These are phyloP conservation scores for Licmophora abbreviata DNA, from an alignment of 108 stramenopile species.

Conservation along the genomic window DNA sequence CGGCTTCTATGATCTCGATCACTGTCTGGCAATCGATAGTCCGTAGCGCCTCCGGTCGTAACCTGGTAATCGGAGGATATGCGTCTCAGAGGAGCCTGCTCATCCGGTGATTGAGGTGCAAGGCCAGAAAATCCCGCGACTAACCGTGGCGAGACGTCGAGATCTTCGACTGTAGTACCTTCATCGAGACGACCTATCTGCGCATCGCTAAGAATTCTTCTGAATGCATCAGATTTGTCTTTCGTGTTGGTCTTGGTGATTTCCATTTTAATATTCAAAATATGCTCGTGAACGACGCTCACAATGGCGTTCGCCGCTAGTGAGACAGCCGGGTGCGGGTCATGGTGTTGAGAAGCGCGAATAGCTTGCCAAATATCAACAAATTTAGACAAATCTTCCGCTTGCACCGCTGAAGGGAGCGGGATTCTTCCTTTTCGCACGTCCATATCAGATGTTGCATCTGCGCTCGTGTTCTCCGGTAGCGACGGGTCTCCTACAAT, in stretches of 20 bases:
- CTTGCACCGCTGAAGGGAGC: constrained; percentile 36
- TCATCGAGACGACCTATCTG: no score
- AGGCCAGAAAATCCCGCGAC: not conserved
- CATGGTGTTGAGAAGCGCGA: constrained; percentile 46
- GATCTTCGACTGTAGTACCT: not conserved
- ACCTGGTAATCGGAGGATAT: constrained; percentile 10
- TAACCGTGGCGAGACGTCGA: not conserved
- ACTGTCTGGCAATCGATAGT: no score
- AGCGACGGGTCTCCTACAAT: constrained; percentile 5
- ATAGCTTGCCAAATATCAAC: constrained; percentile 63
- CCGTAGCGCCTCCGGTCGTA: no score
- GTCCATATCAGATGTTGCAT: not conserved
- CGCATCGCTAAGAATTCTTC: no score
- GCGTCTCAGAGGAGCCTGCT: constrained; percentile 9
- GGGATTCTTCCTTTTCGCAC: constrained; percentile 11
- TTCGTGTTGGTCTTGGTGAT: constrained; percentile 10
- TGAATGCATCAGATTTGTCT: constrained; percentile 4
- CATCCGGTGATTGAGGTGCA: not conserved
- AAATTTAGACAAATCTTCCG: constrained; percentile 37
- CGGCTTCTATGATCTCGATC: no score
- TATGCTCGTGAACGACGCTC: constrained; percentile 59
- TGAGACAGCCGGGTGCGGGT: constrained; percentile 69
- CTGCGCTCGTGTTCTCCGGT: constrained; percentile 13
- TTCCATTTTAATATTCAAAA: constrained; percentile 34
- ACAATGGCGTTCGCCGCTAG: constrained; percentile 57